Conservation (phyloP, 306 rosid genomes). For the Herpetospermum pedunculosum region DNA sequence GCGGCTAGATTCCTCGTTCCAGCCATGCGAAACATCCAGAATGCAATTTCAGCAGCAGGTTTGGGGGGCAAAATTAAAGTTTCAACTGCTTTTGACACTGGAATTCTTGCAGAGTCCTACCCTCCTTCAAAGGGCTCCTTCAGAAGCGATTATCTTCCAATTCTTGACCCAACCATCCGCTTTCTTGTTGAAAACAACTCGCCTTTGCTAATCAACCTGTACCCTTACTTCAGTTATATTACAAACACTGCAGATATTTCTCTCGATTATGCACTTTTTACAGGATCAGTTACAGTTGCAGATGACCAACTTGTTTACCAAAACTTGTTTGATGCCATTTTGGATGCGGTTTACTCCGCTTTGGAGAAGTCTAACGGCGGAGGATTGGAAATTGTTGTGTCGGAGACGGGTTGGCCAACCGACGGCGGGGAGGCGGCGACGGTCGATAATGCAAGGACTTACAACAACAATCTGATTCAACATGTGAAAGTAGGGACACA, state of each 20-base stretch:
- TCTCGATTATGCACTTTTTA: conserved; percentile 9
- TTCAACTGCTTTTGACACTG: conserved; percentile 14
- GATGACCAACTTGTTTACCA: not conserved
- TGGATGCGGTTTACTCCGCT: conserved; percentile 23
- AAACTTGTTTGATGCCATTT: conserved; percentile 19
- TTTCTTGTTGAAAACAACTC: not conserved
- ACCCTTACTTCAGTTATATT: not conserved
- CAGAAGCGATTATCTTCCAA: not conserved
- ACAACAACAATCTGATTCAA: not conserved
- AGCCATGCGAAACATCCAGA: conserved; percentile 18
- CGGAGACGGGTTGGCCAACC: conserved; percentile 33
- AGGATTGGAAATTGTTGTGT: conserved; percentile 23
- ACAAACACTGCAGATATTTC: not conserved
- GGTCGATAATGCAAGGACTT: not conserved
- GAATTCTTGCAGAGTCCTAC: not conserved
- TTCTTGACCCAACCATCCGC: conserved; percentile 8
- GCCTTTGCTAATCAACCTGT: not conserved
- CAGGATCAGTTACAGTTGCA: not conserved
- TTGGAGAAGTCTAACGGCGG: conserved; percentile 20
- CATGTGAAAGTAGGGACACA: not conserved
- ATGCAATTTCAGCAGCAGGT: conserved; percentile 6
- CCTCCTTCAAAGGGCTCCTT: conserved; percentile 24
- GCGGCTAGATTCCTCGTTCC: conserved; percentile 13
- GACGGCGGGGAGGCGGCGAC: not conserved
- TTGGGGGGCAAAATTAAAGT: conserved; percentile 17